These are phyloP conservation scores for Didymosphaeria variabile DNA, from an alignment of 2,329 filamentous ascomycete genomes.

Conservation along the genomic window DNA sequence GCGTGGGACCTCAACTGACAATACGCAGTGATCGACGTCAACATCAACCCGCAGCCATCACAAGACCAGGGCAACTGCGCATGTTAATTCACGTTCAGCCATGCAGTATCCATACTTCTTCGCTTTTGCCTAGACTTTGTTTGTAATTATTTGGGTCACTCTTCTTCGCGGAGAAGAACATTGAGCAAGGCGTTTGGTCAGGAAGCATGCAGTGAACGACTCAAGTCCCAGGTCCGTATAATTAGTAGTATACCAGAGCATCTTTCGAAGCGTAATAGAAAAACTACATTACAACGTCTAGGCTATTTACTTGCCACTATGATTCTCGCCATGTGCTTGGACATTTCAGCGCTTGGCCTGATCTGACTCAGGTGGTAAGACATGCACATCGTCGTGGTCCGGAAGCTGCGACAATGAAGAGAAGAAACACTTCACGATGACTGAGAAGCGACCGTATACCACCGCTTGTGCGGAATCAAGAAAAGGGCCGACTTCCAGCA, in stretches of 20 bases:
- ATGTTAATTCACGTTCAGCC: slow-evolving; percentile 34
- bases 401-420: no score
- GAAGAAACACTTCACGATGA: no score
- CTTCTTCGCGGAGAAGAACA: slow-evolving; percentile 34
- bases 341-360: no score
- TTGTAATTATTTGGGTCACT: slow-evolving; percentile 47
- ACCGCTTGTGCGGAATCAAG: no score
- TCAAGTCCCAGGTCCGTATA: slow-evolving; percentile 26
- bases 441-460: no score
- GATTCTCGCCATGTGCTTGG: no score
- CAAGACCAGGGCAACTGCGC: slow-evolving; percentile 64
- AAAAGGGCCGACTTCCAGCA: no score
- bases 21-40: slow-evolving; percentile 85
- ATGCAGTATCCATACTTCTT: slow-evolving; percentile 20
- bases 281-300: neutral
- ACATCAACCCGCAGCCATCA: slow-evolving; percentile 75
- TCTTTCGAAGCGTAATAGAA: slow-evolving; percentile 21
- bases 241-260: slow-evolving; percentile 48
- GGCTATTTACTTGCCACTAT: no score
- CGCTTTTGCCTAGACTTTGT: slow-evolving; percentile 35
- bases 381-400: no score
- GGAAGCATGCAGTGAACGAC: slow-evolving; percentile 27
- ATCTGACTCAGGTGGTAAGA: no score
- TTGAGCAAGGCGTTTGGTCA: slow-evolving; percentile 53
- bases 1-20: slow-evolving; percentile 31